Base-by-base conservation (phyloP, 768 basidiomycete genomes). In the Glaciozyma antarctica region DNA sequence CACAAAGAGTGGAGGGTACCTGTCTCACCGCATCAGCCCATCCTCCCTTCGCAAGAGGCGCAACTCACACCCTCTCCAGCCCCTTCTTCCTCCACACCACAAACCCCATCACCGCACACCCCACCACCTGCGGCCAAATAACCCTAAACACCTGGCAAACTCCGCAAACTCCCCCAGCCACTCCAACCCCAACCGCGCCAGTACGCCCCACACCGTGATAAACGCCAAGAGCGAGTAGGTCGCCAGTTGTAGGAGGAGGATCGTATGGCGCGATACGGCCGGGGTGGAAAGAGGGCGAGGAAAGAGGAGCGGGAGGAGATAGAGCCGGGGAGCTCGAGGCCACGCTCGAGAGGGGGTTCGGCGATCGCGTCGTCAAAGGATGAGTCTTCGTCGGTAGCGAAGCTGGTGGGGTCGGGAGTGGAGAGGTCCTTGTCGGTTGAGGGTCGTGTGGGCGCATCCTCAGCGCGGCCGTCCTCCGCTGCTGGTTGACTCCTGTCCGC, bases 71-170 rank as follows among this genome's bases (percentile, higher is more conserved):
- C 72, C 80, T 78, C 54, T 84, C 83, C 17, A 99, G 79, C 12
- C 85, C 82, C 58, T 84, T 83, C 76, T 87, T 91, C 73, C 87
- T 74, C 22, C 81, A 83, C 24, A 90, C 73, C 12, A 81, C 82
- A 60, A 89, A 77, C 3, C 95, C 95, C 92, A 99, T 98, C 34
- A 94, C 78, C 60, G 91, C 79, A 77, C 93, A 98, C 22, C 95
- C 95, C 0, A 86, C 78, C 0, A 85, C 87, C 75, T 99, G 94
- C 0, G 84, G 81, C 79, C 92, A 97, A 6, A 86, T 84, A 28
- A 97, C 78, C 3, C 88, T 80, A 74, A 92, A 97, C 8, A 97
- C 84, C 69, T 84, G 81, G n/a, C n/a, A n/a, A n/a, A n/a, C 52
- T 81, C 76, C 1, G 85, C 80, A 71, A 90, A 97, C 0, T 81